Base-by-base conservation (phyloP, 768 basidiomycete genomes). In the Ramaria rubella region DNA sequence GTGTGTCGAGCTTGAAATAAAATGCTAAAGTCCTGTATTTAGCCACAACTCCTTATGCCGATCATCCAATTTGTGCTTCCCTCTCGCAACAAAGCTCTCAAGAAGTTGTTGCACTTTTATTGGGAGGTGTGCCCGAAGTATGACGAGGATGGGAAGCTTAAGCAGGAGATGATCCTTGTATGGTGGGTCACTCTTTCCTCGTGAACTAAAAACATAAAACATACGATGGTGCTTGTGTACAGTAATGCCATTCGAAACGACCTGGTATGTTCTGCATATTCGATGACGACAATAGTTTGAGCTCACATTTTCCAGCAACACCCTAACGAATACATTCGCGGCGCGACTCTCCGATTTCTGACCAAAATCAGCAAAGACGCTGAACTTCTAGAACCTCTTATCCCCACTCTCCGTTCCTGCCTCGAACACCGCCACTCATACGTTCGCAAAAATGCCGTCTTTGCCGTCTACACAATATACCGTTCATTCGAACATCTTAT, bases 131-230 rank as follows among this genome's bases (percentile, higher is more conserved):
- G 94, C 72, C 95, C 95, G 8, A 97, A 97, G 71, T 86, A 94
- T 60, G 95, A 98, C 64, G 95, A 98, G 65, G 86, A 82, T 61
- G 95, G 95, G 49, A 98, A 97, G 74, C 73, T 98, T 62, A 97
- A 95, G 80, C 96, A 98, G 73, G 95, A 99, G 76, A 98, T 98
- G 95, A 98, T 97, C 67, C 81, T 98, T 52, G 95, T 98, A 30
- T 94, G 94, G 92, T 94, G 70, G 69, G 91, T 82, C 17, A 50
- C 34, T 33, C 6, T 52, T 45, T 15, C 49, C 27, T 42, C 19
- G 24, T 46, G 40, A 27, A 19, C 29, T 38, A 40, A 15, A 4
- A 27, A 2, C 40, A 36, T 14, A 36, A 8, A 15, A 33, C n/a
- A 14, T 24, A 14, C 33, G 8, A 15, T 15, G 27, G 19, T n/a